Percentiles rank a stretch among this genome's conserved stretches.
These are phyloP conservation scores for Beauveria varroae DNA, from an alignment of 2,329 filamentous ascomycete species.

Conservation along the genomic window DNA sequence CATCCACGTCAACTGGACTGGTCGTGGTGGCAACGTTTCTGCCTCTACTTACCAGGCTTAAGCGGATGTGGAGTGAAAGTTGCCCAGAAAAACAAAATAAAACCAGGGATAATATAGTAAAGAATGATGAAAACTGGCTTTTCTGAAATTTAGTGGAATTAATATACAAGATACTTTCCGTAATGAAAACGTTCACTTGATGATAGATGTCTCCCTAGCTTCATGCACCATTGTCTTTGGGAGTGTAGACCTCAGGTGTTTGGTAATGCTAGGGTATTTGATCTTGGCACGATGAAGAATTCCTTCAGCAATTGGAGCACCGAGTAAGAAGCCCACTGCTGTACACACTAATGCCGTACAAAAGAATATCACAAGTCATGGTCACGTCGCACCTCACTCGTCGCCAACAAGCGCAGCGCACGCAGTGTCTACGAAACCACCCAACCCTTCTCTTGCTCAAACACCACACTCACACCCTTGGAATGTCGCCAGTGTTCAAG, in stretches of 20 bases:
- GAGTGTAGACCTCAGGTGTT: constrained; percentile 39
- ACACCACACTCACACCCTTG: background rate
- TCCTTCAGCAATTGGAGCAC: constrained; percentile 51
- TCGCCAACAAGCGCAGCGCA: background rate
- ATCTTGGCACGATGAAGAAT: constrained; percentile 48
- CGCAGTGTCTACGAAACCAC: background rate
- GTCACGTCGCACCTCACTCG: background rate
- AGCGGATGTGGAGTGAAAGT: constrained; percentile 17
- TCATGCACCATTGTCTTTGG: constrained; percentile 46
- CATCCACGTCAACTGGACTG: constrained; percentile 99
- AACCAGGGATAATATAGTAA: background rate
- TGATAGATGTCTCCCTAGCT: constrained; percentile 40
- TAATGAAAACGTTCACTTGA: background rate
- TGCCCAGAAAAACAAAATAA: background rate
- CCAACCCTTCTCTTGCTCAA: background rate
- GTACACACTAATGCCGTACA: constrained; percentile 51
- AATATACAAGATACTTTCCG: constrained; percentile 1
- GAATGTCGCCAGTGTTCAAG: no score
- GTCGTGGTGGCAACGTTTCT: constrained; percentile 92
- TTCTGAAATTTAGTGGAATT: constrained; percentile 1
- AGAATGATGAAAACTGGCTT: constrained; percentile 8
- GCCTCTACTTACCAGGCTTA: constrained; percentile 98
- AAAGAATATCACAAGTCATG: background rate
- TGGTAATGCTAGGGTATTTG: constrained; percentile 47
- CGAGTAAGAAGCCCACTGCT: constrained; percentile 41